Evolutionary conservation across 2,329 filamentous ascomycete species (phyloP).

Genomic region (Trichoderma sp.): DNA sequence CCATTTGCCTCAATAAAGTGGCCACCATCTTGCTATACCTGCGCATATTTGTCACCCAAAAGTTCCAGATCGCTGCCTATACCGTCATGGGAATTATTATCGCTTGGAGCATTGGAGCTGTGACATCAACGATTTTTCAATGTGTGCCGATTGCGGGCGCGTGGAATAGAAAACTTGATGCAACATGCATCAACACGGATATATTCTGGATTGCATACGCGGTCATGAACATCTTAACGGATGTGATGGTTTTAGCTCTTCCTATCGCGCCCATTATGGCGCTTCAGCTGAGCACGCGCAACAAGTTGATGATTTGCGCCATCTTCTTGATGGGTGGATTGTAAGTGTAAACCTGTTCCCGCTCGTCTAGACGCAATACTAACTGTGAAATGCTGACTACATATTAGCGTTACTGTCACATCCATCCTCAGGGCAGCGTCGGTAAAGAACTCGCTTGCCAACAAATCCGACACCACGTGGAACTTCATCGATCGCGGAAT

Average conservation of each 20-base stretch:
- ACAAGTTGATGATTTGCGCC: conserved; percentile 43
- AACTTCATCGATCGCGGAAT: conserved; percentile 35
- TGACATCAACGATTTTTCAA: conserved; percentile 50
- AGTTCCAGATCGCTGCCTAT: conserved; percentile 47
- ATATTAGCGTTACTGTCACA: conserved; percentile 39
- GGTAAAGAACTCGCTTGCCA: conserved; percentile 39
- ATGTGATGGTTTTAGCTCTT: conserved; percentile 43
- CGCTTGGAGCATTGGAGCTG: conserved; percentile 47
- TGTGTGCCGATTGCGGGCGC: conserved; percentile 50
- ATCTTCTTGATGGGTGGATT: conserved; percentile 46
- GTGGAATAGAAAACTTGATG: conserved; percentile 46
- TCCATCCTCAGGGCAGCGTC: conserved; percentile 46
- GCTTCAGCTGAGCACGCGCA: conserved; percentile 39
- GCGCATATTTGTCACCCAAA: conserved; percentile 51
- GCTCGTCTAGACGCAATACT: not conserved
- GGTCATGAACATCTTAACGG: conserved; percentile 45
- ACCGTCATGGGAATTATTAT: conserved; percentile 46
- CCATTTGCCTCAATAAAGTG: conserved; percentile 55
- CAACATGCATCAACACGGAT: conserved; percentile 48
- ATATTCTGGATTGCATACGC: conserved; percentile 51
- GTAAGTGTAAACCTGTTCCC: conserved; percentile 36
- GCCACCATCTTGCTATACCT: conserved; percentile 55
- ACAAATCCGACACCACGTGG: conserved; percentile 39
- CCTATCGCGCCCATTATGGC: conserved; percentile 43
- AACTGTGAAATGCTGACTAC: not conserved